These are phyloP conservation scores for Thalassiosira ordinaria DNA, from an alignment of 352 stramenopile species.

Conservation along the genomic window DNA sequence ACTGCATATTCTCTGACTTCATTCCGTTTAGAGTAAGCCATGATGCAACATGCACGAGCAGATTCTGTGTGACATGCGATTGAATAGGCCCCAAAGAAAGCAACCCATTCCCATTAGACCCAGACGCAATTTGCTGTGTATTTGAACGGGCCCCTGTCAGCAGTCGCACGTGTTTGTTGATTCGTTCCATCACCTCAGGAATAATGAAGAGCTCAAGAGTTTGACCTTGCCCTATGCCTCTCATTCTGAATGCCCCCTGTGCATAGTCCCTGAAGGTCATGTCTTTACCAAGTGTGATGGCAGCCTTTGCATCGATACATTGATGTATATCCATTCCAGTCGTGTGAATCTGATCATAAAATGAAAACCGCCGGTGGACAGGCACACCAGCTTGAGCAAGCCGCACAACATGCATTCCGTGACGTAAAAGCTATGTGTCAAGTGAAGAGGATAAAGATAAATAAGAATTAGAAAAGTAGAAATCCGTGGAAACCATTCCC, in stretches of 20 bases:
- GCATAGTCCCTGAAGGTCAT: constrained; percentile 96
- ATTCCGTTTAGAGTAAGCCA: constrained; percentile 99
- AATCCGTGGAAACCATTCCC: too few species aligned
- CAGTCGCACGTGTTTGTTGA: constrained; percentile 64
- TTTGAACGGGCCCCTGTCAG: constrained; percentile 47
- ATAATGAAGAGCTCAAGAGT: constrained; percentile 91
- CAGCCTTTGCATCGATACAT: constrained; percentile 87
- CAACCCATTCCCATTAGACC: constrained; percentile 47
- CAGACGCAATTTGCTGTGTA: constrained; percentile 31
- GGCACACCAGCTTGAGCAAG: constrained; percentile 88
- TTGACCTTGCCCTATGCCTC: constrained; percentile 88
- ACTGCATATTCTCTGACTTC: constrained; percentile 99
- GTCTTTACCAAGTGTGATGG: constrained; percentile 91
- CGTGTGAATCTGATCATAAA: constrained; percentile 93
- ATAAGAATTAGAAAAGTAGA: background rate
- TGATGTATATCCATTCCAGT: constrained; percentile 94
- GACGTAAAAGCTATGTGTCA: constrained; percentile 88
- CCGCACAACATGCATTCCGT: constrained; percentile 93
- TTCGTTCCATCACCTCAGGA: constrained; percentile 86
- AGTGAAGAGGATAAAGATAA: background rate
- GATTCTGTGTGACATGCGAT: constrained; percentile 57
- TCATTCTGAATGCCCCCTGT: constrained; percentile 91
- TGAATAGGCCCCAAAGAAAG: constrained; percentile 58
- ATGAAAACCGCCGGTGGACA: constrained; percentile 87
- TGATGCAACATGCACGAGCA: constrained; percentile 93